These are phyloP conservation scores for Metschnikowia peoriensis DNA, from an alignment of 805 yeast genomes.

Conservation along the genomic window DNA sequence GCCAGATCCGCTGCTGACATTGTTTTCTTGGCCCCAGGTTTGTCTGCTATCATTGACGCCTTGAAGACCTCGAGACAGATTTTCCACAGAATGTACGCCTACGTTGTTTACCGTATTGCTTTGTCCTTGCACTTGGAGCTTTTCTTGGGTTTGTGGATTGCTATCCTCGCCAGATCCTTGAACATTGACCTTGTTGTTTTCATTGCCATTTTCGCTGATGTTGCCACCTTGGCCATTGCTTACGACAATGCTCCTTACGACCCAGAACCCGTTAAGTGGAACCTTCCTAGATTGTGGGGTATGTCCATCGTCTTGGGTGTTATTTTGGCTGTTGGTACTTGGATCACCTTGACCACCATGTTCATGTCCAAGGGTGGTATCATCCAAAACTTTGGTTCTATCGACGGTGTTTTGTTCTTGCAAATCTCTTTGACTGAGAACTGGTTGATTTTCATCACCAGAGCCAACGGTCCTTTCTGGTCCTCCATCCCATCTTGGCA, in stretches of 20 bases:
- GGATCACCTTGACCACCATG: conserved; percentile 95
- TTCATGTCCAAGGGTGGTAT: conserved; percentile 89
- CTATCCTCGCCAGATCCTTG: conserved; percentile 81
- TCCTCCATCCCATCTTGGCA: conserved; percentile 96
- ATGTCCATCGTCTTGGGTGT: conserved; percentile 86
- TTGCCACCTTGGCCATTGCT: conserved; percentile 96
- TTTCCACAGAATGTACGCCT: conserved; percentile 98
- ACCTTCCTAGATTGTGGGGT: conserved; percentile 96
- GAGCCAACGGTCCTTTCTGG: conserved; percentile 99
- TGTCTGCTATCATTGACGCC: conserved; percentile 92
- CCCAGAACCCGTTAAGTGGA: conserved; percentile 93
- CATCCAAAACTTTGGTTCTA: conserved; percentile 92
- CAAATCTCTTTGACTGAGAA: conserved; percentile 94
- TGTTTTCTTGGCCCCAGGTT: conserved; percentile 91
- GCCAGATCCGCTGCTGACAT: conserved; percentile 97
- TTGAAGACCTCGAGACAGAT: conserved; percentile 90
- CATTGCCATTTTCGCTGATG: conserved; percentile 97
- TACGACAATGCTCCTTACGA: conserved; percentile 96
- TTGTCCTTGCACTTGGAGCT: conserved; percentile 91
- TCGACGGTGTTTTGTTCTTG: conserved; percentile 90
- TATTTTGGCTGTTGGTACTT: conserved; percentile 85
- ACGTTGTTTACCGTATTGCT: conserved; percentile 97
- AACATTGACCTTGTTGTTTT: conserved; percentile 90
- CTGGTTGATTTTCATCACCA: conserved; percentile 95
- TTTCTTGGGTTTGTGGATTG: conserved; percentile 96